Evolutionary conservation across 768 basidiomycete genomes (phyloP), one percentile per base, ranked within the genome.

Genomic region (Agrocybe pediades): DNA sequence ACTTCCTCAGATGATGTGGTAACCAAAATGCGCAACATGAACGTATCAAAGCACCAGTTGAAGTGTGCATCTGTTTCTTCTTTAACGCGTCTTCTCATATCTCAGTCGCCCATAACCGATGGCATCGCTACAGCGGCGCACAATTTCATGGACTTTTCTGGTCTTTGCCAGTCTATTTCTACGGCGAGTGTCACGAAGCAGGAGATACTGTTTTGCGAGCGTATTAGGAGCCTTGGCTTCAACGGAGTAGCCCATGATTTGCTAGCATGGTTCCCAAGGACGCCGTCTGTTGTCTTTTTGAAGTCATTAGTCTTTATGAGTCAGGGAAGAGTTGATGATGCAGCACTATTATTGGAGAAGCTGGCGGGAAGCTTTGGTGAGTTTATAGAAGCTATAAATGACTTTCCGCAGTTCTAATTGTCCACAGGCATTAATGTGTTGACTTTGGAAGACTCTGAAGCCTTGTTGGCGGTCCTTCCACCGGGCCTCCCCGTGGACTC

Each of bases 211-310:
- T 86, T 94, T 62, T 90, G 88, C 62, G 85, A 92, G 57, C 72
- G 76, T 24, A 76, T 96, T 41, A 77, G 89, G 30, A 66, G 72
- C 1, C 71, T 89, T 48, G 87, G 86, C 15, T 86, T 88, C 62
- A 74, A 77, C 53, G 76, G 81, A 53, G 74, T 82, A 29, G 78
- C 89, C 1, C 70, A 79, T 46, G 86, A 88, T 55, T 73, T 90
- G 51, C 71, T 92, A 42, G 83, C 83, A 20, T 89, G 89, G 84
- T 79, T 95, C 23, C 93, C 94, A 9, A 74, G 86, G 43, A 88
- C 88, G 15, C 84, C 93, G 23, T 90, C 83, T 3, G 84, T 85
- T 45, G 78, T 80, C 25, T 96, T 92, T 67, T 81, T 95, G 33
- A 78, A 82, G 33, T 85, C 86, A 5, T 76, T 85, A 57, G 72